Evolutionary conservation across 164 flowering plant species (phyloP), one percentile per base, ranked within the genome.

Genomic region (Liriodendron chinense): DNA sequence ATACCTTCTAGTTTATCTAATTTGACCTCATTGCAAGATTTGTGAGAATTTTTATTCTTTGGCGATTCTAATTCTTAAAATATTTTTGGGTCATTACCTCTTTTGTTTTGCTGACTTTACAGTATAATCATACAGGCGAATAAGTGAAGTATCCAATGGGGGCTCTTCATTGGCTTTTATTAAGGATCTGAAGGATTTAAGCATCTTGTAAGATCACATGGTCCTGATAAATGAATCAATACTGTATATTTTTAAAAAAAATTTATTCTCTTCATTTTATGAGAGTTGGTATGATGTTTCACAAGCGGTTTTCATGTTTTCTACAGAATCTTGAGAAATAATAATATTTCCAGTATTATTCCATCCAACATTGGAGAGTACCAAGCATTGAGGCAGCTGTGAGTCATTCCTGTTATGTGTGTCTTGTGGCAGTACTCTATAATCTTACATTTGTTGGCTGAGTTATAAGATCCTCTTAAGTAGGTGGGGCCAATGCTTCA

Each of bases 91-190:
- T 0, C 43, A 34, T 34, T 34, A 34, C 43, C 43, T 34, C 43
- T 34, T 7, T 34, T 34, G 5, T 34, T 34, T 34, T 34, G 7
- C 43, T 34, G 43, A 34, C 43, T 34, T 28, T 47, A 76, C 72
- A 21, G 34, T 14, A 50, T 22, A 63, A 50, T 77, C 43, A 10
- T 53, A 34, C 72, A 92, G 97, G 92, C 82, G 88, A 74, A 84
- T 92, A 77, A 84, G 90, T 74, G 94, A 85, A 73, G 57, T 92
- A 71, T 80, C 88, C 0, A 89, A 89, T 82, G 89, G 88, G 72
- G 87, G 88, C 83, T 87, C 90, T 23, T 82, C 91, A 8, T 79
- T 93, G 78, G 86, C 61, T 25, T 91, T 93, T 77, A 77, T 89
- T 3, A 85, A 49, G 73, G 59, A 86, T 48, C 78, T 91, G 91